Evolutionary conservation across 2,329 filamentous ascomycete genomes (phyloP), one percentile per base, ranked within the genome.

Genomic region (Phaeosphaeria sp.): DNA sequence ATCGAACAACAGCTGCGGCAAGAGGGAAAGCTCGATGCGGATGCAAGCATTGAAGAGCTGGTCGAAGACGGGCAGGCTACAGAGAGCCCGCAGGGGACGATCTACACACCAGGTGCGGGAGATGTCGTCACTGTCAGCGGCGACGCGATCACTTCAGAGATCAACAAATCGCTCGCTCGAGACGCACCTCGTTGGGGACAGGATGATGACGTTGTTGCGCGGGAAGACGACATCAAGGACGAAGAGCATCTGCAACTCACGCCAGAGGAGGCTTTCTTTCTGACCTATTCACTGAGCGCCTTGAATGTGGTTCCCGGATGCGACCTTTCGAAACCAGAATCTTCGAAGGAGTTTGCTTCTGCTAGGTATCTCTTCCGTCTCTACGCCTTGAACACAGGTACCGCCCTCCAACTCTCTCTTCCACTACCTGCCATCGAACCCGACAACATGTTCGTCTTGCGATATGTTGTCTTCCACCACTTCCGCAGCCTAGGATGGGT

Each of bases 401-500:
- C n/a, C n/a, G n/a, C n/a, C n/a, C n/a, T n/a, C n/a, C n/a, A n/a
- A n/a, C n/a, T n/a, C n/a, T n/a, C n/a, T n/a, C n/a, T n/a, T 17
- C 42, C 17, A 20, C 46, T 64, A 27, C 63, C 56, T 11, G 49
- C 77, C 11, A 81, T 92, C 2, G 82, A 84, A 17, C 87, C 92
- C 0, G 92, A 97, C 74, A 91, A 96, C 69, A 85, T 87, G 0
- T 99, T 99, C 76, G 80, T 98, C 20, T 76, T 97, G 0, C 89
- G 92, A 56, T 99, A 98, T 71, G 88, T 88, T 13, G 92, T 92
- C 18, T 99, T 97, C 75, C 95, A 99, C 74, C 94, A 99, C 75
- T 99, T 97, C 79, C 90, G 95, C 39, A 96, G 93, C 0, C 83
- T 98, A 0, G 95, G 95, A 22, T 99, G 95, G 94, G 92, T 97